Evolutionary conservation across 768 basidiomycete genomes (phyloP).

Genomic region (Suillus fuscotomentosus): DNA sequence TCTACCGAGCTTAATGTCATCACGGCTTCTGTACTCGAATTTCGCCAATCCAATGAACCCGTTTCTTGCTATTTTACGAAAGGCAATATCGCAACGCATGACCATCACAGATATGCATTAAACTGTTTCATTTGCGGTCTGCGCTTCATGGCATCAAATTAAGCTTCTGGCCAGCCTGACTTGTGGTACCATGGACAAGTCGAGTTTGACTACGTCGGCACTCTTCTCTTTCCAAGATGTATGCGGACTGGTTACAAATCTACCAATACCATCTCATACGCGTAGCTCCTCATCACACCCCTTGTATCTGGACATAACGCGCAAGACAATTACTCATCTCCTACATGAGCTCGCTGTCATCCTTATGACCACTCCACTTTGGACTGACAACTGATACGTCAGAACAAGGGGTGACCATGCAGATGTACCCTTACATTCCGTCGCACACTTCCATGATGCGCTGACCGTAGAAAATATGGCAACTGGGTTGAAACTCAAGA

Average conservation of each 20-base stretch:
- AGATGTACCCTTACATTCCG: conserved; percentile 4
- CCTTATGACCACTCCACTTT: conserved; percentile 7
- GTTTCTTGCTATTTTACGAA: not conserved
- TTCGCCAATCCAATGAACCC: conserved; percentile 71
- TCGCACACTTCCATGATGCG: conserved; percentile 6
- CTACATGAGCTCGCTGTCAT: conserved; percentile 7
- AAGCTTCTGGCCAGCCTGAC: not conserved
- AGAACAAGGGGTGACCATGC: not conserved
- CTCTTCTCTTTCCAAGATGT: not conserved
- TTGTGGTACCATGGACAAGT: not conserved
- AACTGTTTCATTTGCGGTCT: not conserved
- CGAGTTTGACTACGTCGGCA: not conserved
- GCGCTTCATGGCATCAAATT: not conserved
- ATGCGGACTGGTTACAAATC: not conserved
- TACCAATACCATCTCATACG: not conserved
- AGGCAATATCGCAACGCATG: not conserved
- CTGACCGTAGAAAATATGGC: conserved; percentile 7
- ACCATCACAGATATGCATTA: not conserved
- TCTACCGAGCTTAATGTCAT: not conserved
- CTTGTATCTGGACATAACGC: not conserved
- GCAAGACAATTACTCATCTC: conserved; percentile 1
- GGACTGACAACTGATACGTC: not conserved
- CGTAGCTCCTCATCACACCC: not conserved
- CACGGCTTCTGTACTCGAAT: conserved; percentile 49
- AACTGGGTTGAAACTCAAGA: conserved; percentile 7